Evolutionary conservation across 2,329 filamentous ascomycete species (phyloP), one percentile per base, ranked within the genome.

Genomic region (Ascosphaera apis): DNA sequence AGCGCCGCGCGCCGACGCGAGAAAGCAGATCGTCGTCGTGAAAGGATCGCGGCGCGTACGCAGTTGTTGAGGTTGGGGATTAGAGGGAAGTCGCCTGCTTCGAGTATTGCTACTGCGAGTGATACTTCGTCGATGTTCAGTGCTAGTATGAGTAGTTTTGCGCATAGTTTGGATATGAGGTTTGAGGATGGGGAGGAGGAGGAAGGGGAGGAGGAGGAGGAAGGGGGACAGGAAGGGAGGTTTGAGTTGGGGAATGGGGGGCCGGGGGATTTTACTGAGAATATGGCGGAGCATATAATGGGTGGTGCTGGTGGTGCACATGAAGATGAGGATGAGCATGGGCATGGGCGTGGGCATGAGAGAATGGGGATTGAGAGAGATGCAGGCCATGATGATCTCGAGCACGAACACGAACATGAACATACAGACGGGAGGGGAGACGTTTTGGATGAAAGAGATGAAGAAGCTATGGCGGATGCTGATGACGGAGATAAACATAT

Each of bases 191-290:
- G 4, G 17, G 13, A 9, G 3, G 31, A 33, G 7, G 34, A 33
- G 11, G 25, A 36, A 6, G 44, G 39, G 11, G 43, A 40, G 7
- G 40, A 47, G 1, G 48, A 50, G 15, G 43, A 44, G 3, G 45
- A 46, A 3, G 39, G 40, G 12, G 50, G 48, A 7, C 36, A 46
- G 19, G 45, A 49, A 6, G 43, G 49, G 17, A 43, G 44, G 11
- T 42, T 45, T 15, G 53, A 55, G 11, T 56, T 53, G 0, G 56
- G 57, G 15, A 48, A 53, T 16, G 55, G 52, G 5, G 56, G 56
- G 0, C 56, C 56, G 3, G 51, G 56, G 13, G 56, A 59, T 40
- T 58, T 59, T 33, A 59, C 56, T 1, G 45, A 51, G 21, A 57
- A 59, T 30, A 45, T 59, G 43, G 54, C 57, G 38, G 49, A 51